phyloP scores from a whole-genome alignment of 768 basidiomycete species.

The Psilocybe cubensis region DNA sequence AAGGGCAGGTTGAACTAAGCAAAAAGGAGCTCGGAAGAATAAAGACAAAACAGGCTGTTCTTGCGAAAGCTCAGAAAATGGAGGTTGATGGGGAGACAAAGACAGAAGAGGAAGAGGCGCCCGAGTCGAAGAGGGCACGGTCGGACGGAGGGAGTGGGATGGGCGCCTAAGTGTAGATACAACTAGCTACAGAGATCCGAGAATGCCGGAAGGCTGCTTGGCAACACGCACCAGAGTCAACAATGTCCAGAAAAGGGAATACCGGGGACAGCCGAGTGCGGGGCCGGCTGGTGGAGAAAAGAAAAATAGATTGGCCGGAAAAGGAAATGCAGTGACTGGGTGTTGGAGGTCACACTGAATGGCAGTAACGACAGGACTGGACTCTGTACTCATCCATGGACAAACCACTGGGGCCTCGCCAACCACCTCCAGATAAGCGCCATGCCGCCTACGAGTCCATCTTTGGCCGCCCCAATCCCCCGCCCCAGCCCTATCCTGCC shows the following conservation, averaged over 20 bases:
- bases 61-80: constrained; percentile 31
- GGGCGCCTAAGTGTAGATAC: constrained; percentile 1
- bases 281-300: neutral
- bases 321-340: neutral
- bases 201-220: neutral
- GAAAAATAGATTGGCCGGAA: constrained; percentile 1
- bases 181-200: neutral
- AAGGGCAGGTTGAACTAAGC: constrained; percentile 32
- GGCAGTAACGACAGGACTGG: constrained; percentile 9
- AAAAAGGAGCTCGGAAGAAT: constrained; percentile 54
- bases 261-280: neutral
- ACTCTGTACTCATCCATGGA: constrained; percentile 39
- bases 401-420: constrained; percentile 58
- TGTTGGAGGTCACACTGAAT: neutral
- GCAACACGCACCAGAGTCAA: neutral
- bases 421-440: constrained; percentile 69
- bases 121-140: constrained; percentile 38
- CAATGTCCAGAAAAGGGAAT: neutral
- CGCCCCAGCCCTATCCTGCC: constrained; percentile 26
- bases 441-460: constrained; percentile 85
- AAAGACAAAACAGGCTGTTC: constrained; percentile 52
- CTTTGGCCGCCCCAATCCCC: constrained; percentile 69
- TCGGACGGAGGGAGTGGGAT: constrained; percentile 27
- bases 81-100: constrained; percentile 20
- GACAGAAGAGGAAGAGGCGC: constrained; percentile 28